These are phyloP conservation scores for Diaporthe citri DNA, from an alignment of 2,329 filamentous ascomycete species.

Conservation along the genomic window DNA sequence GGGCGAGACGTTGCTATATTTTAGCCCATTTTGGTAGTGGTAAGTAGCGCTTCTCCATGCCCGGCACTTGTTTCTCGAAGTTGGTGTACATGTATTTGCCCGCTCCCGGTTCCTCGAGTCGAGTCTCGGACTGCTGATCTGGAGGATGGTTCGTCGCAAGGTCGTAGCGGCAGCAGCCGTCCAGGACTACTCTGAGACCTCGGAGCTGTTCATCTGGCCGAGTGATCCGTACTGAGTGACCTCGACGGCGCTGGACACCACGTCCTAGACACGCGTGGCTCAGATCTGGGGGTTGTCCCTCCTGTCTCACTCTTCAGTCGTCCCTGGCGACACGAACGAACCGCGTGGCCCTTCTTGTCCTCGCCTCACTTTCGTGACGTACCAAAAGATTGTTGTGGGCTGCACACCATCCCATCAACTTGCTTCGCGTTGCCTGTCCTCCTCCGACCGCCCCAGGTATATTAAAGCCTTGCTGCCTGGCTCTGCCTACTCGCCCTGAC, in stretches of 20 bases:
- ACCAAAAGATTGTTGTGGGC: conserved; percentile 1
- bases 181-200: background rate
- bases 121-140: conserved; percentile 4
- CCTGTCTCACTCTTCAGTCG: conserved; percentile 20
- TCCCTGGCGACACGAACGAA: conserved; percentile 7
- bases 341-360: conserved; percentile 29
- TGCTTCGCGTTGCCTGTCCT: background rate
- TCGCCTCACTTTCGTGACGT: conserved; percentile 29
- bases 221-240: conserved; percentile 18
- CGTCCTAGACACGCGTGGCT: conserved; percentile 16
- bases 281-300: conserved; percentile 6
- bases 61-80: conserved; percentile 6
- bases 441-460: conserved; percentile 16
- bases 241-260: conserved; percentile 5
- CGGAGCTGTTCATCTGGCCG: conserved; percentile 20
- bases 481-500: conserved; percentile 20
- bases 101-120: background rate
- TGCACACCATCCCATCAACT: conserved; percentile 14
- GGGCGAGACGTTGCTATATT: conserved; percentile 28
- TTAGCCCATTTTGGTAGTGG: background rate
- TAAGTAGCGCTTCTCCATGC: background rate
- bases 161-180: conserved; percentile 7
- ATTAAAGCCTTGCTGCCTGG: conserved; percentile 35
- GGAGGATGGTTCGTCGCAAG: conserved; percentile 25
- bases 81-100: conserved; percentile 3